Evolutionary conservation across 179 eudicot genomes (phyloP).

Genomic region (Vitellaria paradoxa): DNA sequence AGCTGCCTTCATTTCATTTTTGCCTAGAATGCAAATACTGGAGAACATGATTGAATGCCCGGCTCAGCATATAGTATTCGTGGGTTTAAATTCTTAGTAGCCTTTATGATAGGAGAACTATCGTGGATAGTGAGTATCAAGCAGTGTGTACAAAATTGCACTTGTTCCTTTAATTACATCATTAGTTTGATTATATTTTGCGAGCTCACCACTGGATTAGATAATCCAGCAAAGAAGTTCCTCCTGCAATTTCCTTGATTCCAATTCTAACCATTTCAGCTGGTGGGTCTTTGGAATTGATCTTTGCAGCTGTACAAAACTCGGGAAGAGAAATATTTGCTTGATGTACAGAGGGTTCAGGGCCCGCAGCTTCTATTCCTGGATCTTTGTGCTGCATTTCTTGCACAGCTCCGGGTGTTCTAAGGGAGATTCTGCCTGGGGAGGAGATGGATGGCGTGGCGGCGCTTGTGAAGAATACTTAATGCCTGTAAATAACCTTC

Average conservation of each 20-base stretch:
- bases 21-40: background rate
- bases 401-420: slow-evolving; percentile 86
- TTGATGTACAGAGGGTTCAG: slow-evolving; percentile 79
- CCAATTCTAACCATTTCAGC: background rate
- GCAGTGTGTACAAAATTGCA: no score
- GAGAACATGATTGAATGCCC: background rate
- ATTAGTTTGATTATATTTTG: background rate
- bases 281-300: background rate
- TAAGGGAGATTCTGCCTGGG: slow-evolving; percentile 15
- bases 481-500: slow-evolving; percentile 17
- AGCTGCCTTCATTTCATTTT: background rate
- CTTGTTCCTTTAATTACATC: background rate
- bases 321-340: slow-evolving; percentile 80
- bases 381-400: slow-evolving; percentile 91
- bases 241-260: background rate
- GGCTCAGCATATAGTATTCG: background rate
- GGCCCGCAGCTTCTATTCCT: slow-evolving; percentile 90
- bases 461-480: slow-evolving; percentile 11
- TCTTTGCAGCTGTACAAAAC: slow-evolving; percentile 77
- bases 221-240: background rate
- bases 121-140: no score
- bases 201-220: background rate
- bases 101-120: no score
- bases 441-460: background rate
- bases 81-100: no score